A percentile compares a stretch with the other conserved stretches of the same genome.
phyloP scores from a whole-genome alignment of 1,284 basidiomycete genomes.

The Athelia psychrophila region DNA sequence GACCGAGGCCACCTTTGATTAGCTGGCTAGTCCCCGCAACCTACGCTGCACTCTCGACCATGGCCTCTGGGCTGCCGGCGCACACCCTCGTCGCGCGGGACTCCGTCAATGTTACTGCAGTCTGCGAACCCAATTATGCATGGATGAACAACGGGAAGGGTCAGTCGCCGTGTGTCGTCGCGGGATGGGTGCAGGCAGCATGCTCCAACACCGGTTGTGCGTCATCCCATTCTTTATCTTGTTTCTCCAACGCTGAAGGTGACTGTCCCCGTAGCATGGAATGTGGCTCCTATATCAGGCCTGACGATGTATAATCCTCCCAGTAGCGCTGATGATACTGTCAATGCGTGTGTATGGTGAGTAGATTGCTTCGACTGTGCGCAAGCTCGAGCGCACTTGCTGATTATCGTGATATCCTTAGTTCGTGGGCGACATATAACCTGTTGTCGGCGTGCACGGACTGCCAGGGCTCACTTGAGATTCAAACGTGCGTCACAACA shows the following conservation, averaged over 20 bases:
- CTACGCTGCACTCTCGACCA: no score
- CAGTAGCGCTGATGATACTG: neutral
- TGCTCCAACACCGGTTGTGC: neutral
- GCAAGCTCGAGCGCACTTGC: neutral
- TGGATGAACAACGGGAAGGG: conserved; percentile 1
- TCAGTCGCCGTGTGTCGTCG: neutral
- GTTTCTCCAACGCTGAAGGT: no score
- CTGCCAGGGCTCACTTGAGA: neutral
- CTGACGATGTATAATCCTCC: neutral
- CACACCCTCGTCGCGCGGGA: no score
- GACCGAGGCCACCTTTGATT: no score
- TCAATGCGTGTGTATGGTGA: neutral
- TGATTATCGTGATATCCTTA: neutral
- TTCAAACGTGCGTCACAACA: neutral
- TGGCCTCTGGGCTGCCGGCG: no score
- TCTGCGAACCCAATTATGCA: neutral
- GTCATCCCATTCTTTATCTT: no score
- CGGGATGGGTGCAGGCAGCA: neutral
- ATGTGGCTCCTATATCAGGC: neutral
- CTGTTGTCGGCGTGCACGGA: neutral
- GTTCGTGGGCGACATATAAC: conserved; percentile 1
- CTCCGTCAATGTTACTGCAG: no score
- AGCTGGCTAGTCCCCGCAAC: no score
- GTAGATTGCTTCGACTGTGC: neutral
- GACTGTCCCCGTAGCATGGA: neutral